phyloP scores from a whole-genome alignment of 2,329 filamentous ascomycete species.

The Alternaria brassicicola region DNA sequence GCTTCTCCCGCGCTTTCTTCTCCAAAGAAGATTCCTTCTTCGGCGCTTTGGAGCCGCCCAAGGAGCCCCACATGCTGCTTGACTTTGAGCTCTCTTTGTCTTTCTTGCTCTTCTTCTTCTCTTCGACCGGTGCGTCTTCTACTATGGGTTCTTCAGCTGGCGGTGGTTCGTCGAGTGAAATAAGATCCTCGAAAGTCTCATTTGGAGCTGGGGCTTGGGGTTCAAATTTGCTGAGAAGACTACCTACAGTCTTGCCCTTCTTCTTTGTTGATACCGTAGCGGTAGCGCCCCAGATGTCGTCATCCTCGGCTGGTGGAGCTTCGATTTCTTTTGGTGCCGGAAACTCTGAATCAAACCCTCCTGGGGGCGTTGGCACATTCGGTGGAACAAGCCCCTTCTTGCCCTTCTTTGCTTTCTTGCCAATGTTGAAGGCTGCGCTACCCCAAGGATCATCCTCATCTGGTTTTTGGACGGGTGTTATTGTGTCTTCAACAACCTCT shows the following conservation, averaged over 20 bases:
- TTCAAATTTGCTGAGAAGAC: constrained; percentile 37
- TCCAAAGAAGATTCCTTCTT: constrained; percentile 45
- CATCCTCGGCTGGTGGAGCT: constrained; percentile 44
- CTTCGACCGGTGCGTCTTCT: constrained; percentile 22
- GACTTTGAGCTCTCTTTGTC: constrained; percentile 33
- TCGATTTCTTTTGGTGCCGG: constrained; percentile 62
- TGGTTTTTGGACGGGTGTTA: constrained; percentile 52
- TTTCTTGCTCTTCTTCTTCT: constrained; percentile 38
- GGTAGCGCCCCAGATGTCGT: constrained; percentile 38
- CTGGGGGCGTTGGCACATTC: constrained; percentile 56
- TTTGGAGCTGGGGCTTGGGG: constrained; percentile 38
- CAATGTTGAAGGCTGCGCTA: constrained; percentile 47
- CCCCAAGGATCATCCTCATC: constrained; percentile 51
- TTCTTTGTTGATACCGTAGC: constrained; percentile 42
- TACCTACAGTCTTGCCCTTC: constrained; percentile 35
- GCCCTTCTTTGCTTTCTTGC: constrained; percentile 62
- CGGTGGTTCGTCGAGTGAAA: constrained; percentile 39
- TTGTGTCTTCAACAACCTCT: constrained; percentile 50
- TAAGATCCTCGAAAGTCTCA: constrained; percentile 42
- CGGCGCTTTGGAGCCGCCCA: constrained; percentile 28
- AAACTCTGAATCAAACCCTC: constrained; percentile 46
- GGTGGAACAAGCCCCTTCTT: constrained; percentile 60
- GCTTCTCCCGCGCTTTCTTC: constrained; percentile 41
- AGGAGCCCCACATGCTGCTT: constrained; percentile 29
- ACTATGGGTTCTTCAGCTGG: constrained; percentile 16